Evolutionary conservation across 768 basidiomycete genomes (phyloP).

Genomic region (Suillus brevipes): DNA sequence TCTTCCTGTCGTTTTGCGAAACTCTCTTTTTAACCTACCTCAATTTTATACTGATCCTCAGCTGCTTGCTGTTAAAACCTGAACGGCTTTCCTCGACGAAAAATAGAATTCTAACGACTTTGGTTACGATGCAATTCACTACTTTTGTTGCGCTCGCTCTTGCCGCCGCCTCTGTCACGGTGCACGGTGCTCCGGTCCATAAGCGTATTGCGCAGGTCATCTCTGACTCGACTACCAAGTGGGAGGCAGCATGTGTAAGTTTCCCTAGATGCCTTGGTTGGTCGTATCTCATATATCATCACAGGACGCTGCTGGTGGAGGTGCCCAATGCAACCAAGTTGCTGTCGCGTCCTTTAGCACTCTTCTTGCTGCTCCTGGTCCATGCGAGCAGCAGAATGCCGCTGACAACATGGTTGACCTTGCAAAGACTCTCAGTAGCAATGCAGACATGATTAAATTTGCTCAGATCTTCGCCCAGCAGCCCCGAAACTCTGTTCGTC

Average conservation of each 20-base stretch:
- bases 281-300: background rate
- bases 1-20: conserved; percentile 4
- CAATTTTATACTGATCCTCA: conserved; percentile 6
- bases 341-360: conserved; percentile 57
- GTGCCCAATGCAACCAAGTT: conserved; percentile 53
- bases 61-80: conserved; percentile 6
- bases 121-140: conserved; percentile 11
- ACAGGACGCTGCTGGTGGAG: conserved; percentile 58
- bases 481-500: conserved; percentile 52
- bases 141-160: conserved; percentile 29
- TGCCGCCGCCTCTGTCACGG: conserved; percentile 32
- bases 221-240: conserved; percentile 39
- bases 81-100: background rate
- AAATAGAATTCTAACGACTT: background rate
- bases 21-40: background rate
- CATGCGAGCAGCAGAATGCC: conserved; percentile 57
- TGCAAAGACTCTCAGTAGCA: conserved; percentile 43
- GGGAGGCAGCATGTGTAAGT: conserved; percentile 51
- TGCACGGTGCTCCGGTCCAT: conserved; percentile 36
- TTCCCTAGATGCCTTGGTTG: background rate
- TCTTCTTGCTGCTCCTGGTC: conserved; percentile 56
- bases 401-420: conserved; percentile 54
- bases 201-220: conserved; percentile 53
- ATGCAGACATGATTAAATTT: conserved; percentile 48
- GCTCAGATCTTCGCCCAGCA: conserved; percentile 59